phyloP scores from a whole-genome alignment of 2,329 filamentous ascomycete species.

The Metarhizium sp. region DNA sequence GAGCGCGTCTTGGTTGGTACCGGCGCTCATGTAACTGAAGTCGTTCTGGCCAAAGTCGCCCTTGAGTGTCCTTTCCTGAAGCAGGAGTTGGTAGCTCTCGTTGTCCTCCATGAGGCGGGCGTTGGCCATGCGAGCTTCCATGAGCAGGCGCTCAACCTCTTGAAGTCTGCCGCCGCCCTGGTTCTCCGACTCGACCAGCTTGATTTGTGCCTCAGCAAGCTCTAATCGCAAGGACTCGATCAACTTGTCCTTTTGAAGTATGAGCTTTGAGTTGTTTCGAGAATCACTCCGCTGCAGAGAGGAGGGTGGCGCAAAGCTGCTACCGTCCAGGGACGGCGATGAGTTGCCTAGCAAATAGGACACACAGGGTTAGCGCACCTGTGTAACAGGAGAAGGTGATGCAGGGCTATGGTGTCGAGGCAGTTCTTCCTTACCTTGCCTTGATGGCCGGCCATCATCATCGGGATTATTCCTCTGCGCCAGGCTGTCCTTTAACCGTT shows the following conservation, averaged over 20 bases:
- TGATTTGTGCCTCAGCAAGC: constrained; percentile 90
- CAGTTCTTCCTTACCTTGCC: constrained; percentile 40
- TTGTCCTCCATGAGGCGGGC: constrained; percentile 97
- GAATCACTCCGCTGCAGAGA: constrained; percentile 83
- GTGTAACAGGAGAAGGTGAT: background rate
- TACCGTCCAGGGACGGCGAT: constrained; percentile 61
- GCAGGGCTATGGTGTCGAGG: background rate
- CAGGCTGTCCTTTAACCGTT: constrained; percentile 82
- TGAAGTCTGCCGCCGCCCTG: constrained; percentile 78
- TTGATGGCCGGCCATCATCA: constrained; percentile 47
- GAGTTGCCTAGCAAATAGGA: constrained; percentile 32
- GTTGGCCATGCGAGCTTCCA: constrained; percentile 92
- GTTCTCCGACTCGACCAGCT: constrained; percentile 89
- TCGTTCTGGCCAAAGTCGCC: constrained; percentile 82
- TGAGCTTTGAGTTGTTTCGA: constrained; percentile 76
- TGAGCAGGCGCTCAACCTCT: constrained; percentile 80
- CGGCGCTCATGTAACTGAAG: constrained; percentile 57
- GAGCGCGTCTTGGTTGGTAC: constrained; percentile 55
- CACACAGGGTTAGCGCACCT: constrained; percentile 10
- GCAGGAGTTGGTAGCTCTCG: constrained; percentile 90
- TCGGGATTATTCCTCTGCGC: constrained; percentile 59
- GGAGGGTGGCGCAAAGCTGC: constrained; percentile 78
- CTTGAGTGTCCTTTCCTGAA: constrained; percentile 91
- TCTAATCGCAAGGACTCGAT: constrained; percentile 90
- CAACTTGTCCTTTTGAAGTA: constrained; percentile 91